A percentile compares a stretch with the other conserved stretches of the same genome.
These are phyloP conservation scores for Cryptococcus hybrid DNA, from an alignment of 1,284 basidiomycete genomes.

Conservation along the genomic window DNA sequence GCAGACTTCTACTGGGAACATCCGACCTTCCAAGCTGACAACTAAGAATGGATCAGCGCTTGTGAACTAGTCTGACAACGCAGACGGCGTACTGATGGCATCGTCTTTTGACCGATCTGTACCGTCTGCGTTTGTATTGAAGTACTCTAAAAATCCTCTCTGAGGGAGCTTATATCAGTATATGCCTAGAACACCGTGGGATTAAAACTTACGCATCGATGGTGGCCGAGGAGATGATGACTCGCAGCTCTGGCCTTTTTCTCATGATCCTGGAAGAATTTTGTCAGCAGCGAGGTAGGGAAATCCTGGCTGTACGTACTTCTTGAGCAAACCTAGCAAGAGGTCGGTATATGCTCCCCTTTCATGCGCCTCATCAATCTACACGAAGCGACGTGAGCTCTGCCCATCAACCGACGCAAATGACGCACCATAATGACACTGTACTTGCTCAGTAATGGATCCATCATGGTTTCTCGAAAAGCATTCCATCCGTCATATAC, in stretches of 20 bases:
- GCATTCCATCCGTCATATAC: constrained; percentile 97
- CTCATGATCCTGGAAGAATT: constrained; percentile 66
- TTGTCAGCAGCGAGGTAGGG: background rate
- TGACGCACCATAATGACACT: constrained; percentile 86
- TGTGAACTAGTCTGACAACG: background rate
- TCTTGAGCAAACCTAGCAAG: constrained; percentile 87
- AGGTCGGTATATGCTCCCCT: constrained; percentile 92
- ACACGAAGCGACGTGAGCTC: constrained; percentile 5
- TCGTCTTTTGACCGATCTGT: constrained; percentile 47
- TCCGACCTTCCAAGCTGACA: constrained; percentile 86
- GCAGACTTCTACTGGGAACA: constrained; percentile 84
- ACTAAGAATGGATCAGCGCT: constrained; percentile 59
- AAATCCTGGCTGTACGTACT: constrained; percentile 54
- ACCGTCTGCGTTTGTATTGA: constrained; percentile 57
- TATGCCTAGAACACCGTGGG: background rate
- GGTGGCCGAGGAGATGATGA: constrained; percentile 94
- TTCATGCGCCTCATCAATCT: constrained; percentile 98
- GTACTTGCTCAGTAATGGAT: constrained; percentile 83
- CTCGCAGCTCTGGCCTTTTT: constrained; percentile 80
- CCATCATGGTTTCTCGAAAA: constrained; percentile 92
- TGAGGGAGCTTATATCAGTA: constrained; percentile 6
- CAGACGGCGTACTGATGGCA: constrained; percentile 38
- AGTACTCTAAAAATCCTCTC: constrained; percentile 82
- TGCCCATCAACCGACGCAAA: too few relatives aligned
- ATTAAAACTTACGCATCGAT: constrained; percentile 65